phyloP scores from a whole-genome alignment of 257 asterid species.

The Vinca minor region DNA sequence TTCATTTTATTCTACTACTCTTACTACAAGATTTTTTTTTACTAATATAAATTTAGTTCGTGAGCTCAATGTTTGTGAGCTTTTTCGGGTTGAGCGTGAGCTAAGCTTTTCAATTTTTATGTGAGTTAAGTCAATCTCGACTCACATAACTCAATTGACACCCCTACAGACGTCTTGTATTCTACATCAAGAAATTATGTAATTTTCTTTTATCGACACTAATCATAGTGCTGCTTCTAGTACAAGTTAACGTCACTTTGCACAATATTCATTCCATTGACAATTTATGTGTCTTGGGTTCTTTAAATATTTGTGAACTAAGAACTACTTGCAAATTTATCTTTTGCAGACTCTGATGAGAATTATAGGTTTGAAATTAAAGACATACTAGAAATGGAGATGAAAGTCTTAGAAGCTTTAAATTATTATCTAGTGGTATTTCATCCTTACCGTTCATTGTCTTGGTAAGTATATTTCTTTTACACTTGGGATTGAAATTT shows the following conservation, averaged over 20 bases:
- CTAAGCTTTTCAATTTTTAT: too few species aligned
- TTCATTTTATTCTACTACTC: too few species aligned
- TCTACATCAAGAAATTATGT: conserved; percentile 78
- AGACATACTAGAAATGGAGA: conserved; percentile 95
- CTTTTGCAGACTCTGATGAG: conserved; percentile 66
- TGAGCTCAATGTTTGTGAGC: too few species aligned
- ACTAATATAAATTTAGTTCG: too few species aligned
- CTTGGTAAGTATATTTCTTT: conserved; percentile 52
- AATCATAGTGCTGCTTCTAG: not conserved
- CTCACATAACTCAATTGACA: too few species aligned
- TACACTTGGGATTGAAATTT: not conserved
- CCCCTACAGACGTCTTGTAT: conserved; percentile 63
- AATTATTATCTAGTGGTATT: conserved; percentile 79
- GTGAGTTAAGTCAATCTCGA: too few species aligned
- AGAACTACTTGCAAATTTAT: conserved; percentile 5
- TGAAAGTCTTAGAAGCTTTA: conserved; percentile 92
- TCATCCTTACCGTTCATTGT: conserved; percentile 78
- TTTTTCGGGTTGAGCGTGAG: too few species aligned
- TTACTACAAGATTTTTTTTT: too few species aligned
- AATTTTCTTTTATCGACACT: conserved; percentile 14
- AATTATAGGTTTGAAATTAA: conserved; percentile 73
- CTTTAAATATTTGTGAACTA: not conserved
- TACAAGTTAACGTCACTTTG: not conserved
- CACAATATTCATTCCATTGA: not conserved
- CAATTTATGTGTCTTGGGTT: too few species aligned